Evolutionary conservation across 495 filamentous ascomycete species (phyloP), one percentile per base, ranked within the genome.

Genomic region (Evernia prunastri): DNA sequence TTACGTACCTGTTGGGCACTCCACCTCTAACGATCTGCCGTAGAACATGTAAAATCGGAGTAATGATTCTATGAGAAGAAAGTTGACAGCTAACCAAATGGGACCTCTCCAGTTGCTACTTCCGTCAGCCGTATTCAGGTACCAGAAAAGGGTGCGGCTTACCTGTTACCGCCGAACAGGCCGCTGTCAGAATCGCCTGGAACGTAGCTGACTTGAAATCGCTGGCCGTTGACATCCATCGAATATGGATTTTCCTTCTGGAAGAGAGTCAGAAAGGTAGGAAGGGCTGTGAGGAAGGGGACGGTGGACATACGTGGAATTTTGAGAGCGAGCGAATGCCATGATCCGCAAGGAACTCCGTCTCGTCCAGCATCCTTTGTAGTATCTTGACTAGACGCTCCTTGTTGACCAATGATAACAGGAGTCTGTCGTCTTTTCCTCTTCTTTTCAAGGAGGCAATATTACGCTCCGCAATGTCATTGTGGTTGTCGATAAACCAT

Each of bases 21-120:
- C 93, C 17, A 97, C 86, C 75, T 96, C 78, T 67, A 96, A 83
- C 4, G 83, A 81, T 66, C 90, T 88, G 40, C 93, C 93, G 71
- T 96, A 97, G 81, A 93, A 97, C 78, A 96, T 88, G 78, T 90
- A 92, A 79, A 96, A 97, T 39, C 93, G 84, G 61, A 92, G 87
- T 7, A 96, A 80, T 4, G 91, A 92, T 73, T 97, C 93, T 61
- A 97, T 87, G 18, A 97, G 84, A 54, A 97, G 78, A 79, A 96
- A 96, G 70, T 97, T 97, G 75, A 96, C 91, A 67, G 91, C 94
- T 33, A 97, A 80, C 93, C 93, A 97, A 69, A 96, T 92, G 0
- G 94, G 93, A 3, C 87, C 83, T 31, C 93, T 84, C 93, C 93
- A 97, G 76, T 97, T 97, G 75, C 91, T 96, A 36, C 13, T 7